Conservation (phyloP, 2,329 filamentous ascomycete genomes). For the Beauveria asiatica region DNA sequence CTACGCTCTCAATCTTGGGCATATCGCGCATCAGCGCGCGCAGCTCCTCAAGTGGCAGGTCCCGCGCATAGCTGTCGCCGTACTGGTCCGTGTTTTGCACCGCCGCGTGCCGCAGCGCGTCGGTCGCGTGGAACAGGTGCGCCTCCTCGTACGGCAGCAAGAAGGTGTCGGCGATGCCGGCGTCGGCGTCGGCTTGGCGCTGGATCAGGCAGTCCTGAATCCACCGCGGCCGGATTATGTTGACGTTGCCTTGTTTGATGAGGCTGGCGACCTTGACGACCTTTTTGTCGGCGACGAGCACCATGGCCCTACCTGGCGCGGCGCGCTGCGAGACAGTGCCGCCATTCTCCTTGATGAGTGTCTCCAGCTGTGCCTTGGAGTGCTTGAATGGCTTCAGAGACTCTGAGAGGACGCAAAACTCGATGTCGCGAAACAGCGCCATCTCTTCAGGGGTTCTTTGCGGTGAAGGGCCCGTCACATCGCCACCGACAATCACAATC, state of each 20-base stretch:
- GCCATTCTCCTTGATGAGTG: constrained; percentile 73
- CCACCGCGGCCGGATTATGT: constrained; percentile 76
- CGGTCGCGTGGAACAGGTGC: constrained; percentile 65
- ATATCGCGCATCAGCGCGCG: constrained; percentile 40
- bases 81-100: constrained; percentile 62
- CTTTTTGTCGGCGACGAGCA: constrained; percentile 72
- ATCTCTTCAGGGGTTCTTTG: constrained; percentile 48
- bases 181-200: constrained; percentile 18
- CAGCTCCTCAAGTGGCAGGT: constrained; percentile 58
- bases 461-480: constrained; percentile 25
- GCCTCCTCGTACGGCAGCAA: constrained; percentile 53
- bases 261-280: constrained; percentile 76
- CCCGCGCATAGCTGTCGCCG: constrained; percentile 74
- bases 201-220: constrained; percentile 69
- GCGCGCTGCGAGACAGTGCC: constrained; percentile 71
- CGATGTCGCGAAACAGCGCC: constrained; percentile 64
- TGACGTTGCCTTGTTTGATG: constrained; percentile 59
- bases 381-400: constrained; percentile 61
- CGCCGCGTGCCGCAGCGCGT: constrained; percentile 44
- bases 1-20: constrained; percentile 33
- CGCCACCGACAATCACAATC: constrained; percentile 63
- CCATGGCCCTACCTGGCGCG: constrained; percentile 49
- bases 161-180: constrained; percentile 36
- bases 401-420: constrained; percentile 79
- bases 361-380: constrained; percentile 70